Evolutionary conservation across 2,329 filamentous ascomycete species (phyloP).

Genomic region (Sporothrix euskadiensis): DNA sequence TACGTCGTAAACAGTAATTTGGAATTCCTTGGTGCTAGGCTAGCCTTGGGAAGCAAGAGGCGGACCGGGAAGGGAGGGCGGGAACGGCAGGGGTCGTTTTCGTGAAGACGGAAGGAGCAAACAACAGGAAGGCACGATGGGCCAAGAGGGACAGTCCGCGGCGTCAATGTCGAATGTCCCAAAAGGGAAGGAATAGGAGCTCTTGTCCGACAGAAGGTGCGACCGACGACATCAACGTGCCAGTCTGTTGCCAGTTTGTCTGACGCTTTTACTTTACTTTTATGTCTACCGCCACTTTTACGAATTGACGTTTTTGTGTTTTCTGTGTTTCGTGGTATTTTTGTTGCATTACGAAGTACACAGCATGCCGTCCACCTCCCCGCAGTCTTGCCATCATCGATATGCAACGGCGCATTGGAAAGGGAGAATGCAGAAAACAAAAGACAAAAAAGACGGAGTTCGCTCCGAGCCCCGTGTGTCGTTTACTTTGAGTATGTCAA

Average conservation of each 20-base stretch:
- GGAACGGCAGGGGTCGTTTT: background rate
- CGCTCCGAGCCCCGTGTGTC: background rate
- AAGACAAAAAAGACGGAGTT: background rate
- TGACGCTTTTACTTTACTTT: no score
- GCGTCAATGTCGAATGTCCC: background rate
- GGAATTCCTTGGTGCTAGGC: slow-evolving; percentile 15
- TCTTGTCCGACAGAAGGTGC: background rate
- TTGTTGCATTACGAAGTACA: background rate
- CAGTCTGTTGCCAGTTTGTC: background rate
- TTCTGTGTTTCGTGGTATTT: background rate
- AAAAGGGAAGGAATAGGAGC: slow-evolving; percentile 1
- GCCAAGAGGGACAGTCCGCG: background rate
- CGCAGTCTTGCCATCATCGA: background rate
- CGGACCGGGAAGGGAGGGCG: slow-evolving; percentile 5
- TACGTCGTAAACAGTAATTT: background rate
- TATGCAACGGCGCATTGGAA: background rate
- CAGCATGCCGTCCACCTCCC: background rate
- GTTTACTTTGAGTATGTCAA: background rate
- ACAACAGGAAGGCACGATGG: slow-evolving; percentile 1
- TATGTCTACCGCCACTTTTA: background rate
- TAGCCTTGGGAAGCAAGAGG: slow-evolving; percentile 19
- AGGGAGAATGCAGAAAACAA: background rate
- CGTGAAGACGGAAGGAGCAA: background rate
- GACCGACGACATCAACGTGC: background rate
- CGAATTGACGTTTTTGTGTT: background rate